A percentile compares a stretch with the other conserved stretches of the same genome.
Conservation (phyloP, 225 moss, liverwort and hornwort genomes). For the Pseudisothecium myosuroides region DNA sequence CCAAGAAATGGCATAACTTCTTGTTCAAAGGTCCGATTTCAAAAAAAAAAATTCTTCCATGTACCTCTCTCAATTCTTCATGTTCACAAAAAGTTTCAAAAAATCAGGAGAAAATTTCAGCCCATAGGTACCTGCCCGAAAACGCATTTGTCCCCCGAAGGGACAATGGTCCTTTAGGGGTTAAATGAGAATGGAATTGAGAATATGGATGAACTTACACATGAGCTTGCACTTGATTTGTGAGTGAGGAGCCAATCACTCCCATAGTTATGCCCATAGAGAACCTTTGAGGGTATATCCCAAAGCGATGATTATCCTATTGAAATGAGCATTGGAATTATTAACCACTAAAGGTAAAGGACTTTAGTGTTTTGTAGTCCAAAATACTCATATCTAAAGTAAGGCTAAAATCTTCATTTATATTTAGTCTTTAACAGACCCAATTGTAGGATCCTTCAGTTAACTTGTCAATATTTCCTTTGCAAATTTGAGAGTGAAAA, state of each 20-base stretch:
- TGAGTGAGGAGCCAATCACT: background rate
- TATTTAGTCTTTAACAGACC: background rate
- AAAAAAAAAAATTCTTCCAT: too few relatives aligned
- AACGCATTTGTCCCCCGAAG: too few relatives aligned
- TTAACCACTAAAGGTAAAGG: too few relatives aligned
- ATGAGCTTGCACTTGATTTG: background rate
- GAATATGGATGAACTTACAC: background rate
- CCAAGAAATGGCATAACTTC: too few relatives aligned
- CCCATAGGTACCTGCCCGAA: too few relatives aligned
- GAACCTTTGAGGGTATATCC: background rate
- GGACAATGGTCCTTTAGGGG: too few relatives aligned
- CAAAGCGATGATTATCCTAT: background rate
- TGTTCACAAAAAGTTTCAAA: too few relatives aligned
- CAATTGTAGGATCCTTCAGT: background rate
- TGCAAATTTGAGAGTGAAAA: rapidly evolving
- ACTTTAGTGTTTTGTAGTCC: background rate
- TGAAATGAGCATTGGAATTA: background rate
- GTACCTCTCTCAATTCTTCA: too few relatives aligned
- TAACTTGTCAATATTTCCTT: background rate
- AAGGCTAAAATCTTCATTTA: background rate
- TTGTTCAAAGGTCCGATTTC: too few relatives aligned
- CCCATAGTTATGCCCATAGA: background rate
- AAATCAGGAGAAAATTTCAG: too few relatives aligned
- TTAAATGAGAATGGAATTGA: background rate
- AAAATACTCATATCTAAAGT: rapidly evolving